phyloP scores from a whole-genome alignment of 2,329 filamentous ascomycete genomes.

The Penicillium concentricum region DNA sequence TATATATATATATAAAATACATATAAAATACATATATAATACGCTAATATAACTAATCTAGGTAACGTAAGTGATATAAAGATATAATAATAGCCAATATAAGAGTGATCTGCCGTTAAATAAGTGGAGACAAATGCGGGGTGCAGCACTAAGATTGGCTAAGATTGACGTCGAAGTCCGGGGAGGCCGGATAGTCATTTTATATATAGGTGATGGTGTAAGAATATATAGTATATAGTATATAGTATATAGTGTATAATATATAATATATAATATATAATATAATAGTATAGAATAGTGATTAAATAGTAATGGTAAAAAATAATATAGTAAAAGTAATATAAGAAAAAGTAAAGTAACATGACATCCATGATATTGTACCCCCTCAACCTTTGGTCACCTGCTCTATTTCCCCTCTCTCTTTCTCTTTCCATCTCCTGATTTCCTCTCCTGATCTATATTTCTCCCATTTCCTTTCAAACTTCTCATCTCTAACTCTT shows the following conservation, averaged over 20 bases:
- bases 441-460: constrained; percentile 4
- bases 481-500: background rate
- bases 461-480: constrained; percentile 10
- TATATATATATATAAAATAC: too few relatives aligned
- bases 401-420: constrained; percentile 24
- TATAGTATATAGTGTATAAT: too few relatives aligned
- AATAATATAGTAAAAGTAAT: too few relatives aligned
- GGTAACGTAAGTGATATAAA: background rate
- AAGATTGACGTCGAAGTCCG: constrained; percentile 18
- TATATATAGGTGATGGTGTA: background rate
- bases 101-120: constrained; percentile 8
- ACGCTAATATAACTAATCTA: background rate
- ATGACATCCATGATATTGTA: constrained; percentile 26
- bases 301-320: too few relatives aligned
- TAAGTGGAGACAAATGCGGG: constrained; percentile 33
- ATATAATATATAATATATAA: background rate
- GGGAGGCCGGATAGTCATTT: constrained; percentile 18
- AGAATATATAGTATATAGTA: background rate
- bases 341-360: background rate
- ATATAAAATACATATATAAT: too few relatives aligned
- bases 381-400: constrained; percentile 26
- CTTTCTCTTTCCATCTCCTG: constrained; percentile 6
- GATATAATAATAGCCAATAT: background rate
- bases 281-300: too few relatives aligned
- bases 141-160: constrained; percentile 34